phyloP scores from a whole-genome alignment of 2,329 filamentous ascomycete species.

The Mycogone perniciosa region DNA sequence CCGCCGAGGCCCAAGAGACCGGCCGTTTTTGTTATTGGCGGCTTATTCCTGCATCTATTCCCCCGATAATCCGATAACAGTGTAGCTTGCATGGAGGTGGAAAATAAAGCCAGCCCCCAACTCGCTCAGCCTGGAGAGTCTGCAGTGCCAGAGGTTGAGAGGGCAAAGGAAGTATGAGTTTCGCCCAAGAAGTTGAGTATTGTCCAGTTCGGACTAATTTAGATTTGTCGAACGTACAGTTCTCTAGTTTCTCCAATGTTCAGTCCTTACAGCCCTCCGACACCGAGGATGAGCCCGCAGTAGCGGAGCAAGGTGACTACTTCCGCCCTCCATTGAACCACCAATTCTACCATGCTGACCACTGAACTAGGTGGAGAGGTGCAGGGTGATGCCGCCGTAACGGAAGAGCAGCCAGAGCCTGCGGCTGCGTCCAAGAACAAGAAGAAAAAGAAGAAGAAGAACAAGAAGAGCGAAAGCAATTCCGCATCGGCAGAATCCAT shows the following conservation, averaged over 20 bases:
- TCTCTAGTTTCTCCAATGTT: slow-evolving; percentile 38
- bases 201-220: slow-evolving; percentile 35
- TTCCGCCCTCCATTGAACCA: background rate
- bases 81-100: slow-evolving; percentile 26
- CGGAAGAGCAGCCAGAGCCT: slow-evolving; percentile 8
- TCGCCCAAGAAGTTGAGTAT: slow-evolving; percentile 30
- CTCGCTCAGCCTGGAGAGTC: slow-evolving; percentile 19
- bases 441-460: slow-evolving; percentile 19
- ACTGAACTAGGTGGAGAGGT: background rate
- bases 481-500: slow-evolving; percentile 4
- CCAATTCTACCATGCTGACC: slow-evolving; percentile 1
- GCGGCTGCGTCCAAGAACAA: slow-evolving; percentile 12
- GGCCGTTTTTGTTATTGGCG: slow-evolving; percentile 13
- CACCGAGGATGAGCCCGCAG: slow-evolving; percentile 34
- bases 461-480: slow-evolving; percentile 17
- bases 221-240: slow-evolving; percentile 34
- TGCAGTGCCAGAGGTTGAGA: slow-evolving; percentile 19
- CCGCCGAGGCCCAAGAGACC: slow-evolving; percentile 16
- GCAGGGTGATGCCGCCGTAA: slow-evolving; percentile 4
- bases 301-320: slow-evolving; percentile 14
- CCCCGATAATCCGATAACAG: slow-evolving; percentile 26
- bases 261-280: slow-evolving; percentile 34
- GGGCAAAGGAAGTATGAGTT: slow-evolving; percentile 38
- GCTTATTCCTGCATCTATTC: slow-evolving; percentile 24
- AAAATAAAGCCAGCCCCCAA: slow-evolving; percentile 28